These are phyloP conservation scores for Plasmodium gonderi DNA, from an alignment of 169 alveolate genomes.

Conservation along the genomic window DNA sequence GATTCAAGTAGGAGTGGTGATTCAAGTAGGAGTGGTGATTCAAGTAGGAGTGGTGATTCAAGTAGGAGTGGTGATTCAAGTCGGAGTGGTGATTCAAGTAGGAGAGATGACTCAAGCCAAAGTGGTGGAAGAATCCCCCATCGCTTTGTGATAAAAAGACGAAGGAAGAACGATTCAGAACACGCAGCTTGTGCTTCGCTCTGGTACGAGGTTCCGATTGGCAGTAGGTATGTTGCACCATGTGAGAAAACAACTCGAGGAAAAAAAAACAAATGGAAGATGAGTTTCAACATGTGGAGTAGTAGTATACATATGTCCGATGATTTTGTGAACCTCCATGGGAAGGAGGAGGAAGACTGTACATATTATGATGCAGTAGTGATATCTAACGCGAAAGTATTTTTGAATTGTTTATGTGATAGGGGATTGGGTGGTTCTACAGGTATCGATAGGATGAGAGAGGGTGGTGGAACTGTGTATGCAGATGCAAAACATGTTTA, in stretches of 20 bases:
- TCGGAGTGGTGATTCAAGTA: no score
- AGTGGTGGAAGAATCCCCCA: no score
- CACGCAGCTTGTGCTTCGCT: background rate
- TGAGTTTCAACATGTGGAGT: background rate
- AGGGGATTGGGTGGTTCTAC: background rate
- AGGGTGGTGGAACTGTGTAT: background rate
- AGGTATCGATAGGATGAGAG: background rate
- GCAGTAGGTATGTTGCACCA: constrained; percentile 18
- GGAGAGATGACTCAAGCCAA: no score
- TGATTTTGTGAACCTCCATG: no score
- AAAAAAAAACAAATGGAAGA: background rate
- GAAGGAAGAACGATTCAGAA: background rate
- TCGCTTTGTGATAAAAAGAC: background rate
- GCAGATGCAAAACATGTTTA: constrained; percentile 36
- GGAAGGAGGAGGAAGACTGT: background rate
- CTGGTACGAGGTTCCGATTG: background rate
- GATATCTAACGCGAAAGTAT: constrained; percentile 32
- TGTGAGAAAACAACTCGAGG: background rate
- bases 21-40: no score
- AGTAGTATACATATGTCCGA: background rate
- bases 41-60: no score
- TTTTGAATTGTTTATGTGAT: background rate
- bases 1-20: no score
- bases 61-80: no score
- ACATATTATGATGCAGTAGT: background rate